Evolutionary conservation across 371 early-diverging fungal genomes (phyloP), one percentile per base, ranked within the genome.

Genomic region (Smittium mucronatum): DNA sequence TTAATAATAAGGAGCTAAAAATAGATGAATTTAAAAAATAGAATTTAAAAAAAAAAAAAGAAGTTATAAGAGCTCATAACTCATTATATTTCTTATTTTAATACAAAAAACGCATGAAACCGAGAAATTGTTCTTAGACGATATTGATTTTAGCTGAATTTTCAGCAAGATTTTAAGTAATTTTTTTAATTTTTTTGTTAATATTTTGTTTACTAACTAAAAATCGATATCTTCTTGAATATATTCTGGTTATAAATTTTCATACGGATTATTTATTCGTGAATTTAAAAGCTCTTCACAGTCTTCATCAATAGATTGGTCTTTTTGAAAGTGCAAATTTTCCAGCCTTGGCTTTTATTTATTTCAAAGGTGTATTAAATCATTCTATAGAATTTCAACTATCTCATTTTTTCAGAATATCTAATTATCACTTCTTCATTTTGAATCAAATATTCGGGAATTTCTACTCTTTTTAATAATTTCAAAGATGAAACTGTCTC

Each of bases 121-220:
- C 76, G 80, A 25, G 36, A 64, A n/a, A 31, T 67, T 71, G 30
- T 31, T 36, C 31, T 36, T 21, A 17, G 30, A 28, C 26, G 8
- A 32, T 67, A n/a, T 66, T 31, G 35, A 31, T 21, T 2, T 36
- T 28, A 26, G 2, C 36, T 33, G 30, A 26, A 34, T 17, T 17
- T 2, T 1, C 67, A 2, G 26, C 67, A 29, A 31, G n/a, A 2
- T 36, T 2, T 31, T 17, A n/a, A 17, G 25, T 1, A 31, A n/a
- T 31, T 1, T 1, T 29, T 17, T 36, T 25, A 36, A 17, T 1
- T 67, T 28, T 28, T 28, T 67, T 31, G 2, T 32, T 1, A 25
- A 34, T 28, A 67, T 2, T 32, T 28, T 57, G 31, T 29, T 36
- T 31, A 34, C 67, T 31, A 67, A 57, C 2, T 16, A 67, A 29